Base-by-base conservation (phyloP, 371 early-diverging fungal species). In the Lichtheimia hyalospora region DNA sequence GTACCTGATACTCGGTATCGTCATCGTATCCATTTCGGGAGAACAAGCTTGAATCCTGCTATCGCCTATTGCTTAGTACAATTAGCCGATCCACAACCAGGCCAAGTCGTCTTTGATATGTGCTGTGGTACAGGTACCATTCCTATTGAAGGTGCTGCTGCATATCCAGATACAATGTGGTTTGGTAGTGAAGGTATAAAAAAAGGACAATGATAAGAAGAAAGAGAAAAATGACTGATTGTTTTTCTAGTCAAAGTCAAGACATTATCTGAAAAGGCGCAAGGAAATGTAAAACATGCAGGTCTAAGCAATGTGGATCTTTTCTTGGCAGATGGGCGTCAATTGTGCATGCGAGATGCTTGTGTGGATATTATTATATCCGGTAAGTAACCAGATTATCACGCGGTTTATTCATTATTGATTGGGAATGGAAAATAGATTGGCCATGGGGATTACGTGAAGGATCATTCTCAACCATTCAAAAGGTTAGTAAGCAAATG, bases 401-500 rank as follows among this genome's bases (percentile, higher is more conserved):
- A n/a, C n/a, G n/a, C n/a, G 34, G 34, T 5, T 12, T 14, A 57
- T 27, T 23, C 3, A 49, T 28, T 2, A 21, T 41, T 64, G 8
- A 42, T 54, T n/a, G 13, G 13, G 12, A 5, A 27, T 48, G 41
- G 23, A 12, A 28, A 44, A 34, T 60, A 76, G 79, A 79, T 52
- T 75, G 74, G 72, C 79, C 79, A 21, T 79, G 79, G 79, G 79
- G 79, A 25, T 20, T 71, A 14, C 67, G 79, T 20, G 79, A 79
- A 52, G 71, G 69, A 5, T 66, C 74, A 0, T 75, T 48, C 61
- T 48, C 56, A 3, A 63, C 67, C 14, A 72, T 75, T 34, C 69
- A 72, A 66, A 70, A 66, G 61, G 78, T 77, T 66, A 60, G 23
- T 23, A 15, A 3, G 10, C 23, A 34, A 43, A 23, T 14, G 49